Conservation (phyloP, 2,329 filamentous ascomycete genomes). For the Albophoma yamanashiensis region DNA sequence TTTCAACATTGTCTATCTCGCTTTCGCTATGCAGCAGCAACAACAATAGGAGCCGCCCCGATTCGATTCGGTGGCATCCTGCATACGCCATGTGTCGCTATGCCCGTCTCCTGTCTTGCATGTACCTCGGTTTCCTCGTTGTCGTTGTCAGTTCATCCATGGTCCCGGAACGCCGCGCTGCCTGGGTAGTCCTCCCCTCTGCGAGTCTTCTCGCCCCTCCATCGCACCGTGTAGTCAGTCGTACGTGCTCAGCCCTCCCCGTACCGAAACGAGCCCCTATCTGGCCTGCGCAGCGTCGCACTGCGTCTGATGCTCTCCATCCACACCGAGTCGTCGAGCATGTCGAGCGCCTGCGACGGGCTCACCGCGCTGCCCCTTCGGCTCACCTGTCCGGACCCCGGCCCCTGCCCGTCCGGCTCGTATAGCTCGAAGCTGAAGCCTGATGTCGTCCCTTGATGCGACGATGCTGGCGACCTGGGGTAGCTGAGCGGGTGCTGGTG, state of each 20-base stretch:
- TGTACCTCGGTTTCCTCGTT: background rate
- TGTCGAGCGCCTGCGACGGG: constrained; percentile 68
- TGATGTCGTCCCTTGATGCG: constrained; percentile 34
- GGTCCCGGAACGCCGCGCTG: background rate
- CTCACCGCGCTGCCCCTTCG: constrained; percentile 60
- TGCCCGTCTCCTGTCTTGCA: background rate
- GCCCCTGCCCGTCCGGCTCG: constrained; percentile 25
- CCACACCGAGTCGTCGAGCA: constrained; percentile 85
- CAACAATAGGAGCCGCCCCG: background rate
- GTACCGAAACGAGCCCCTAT: constrained; percentile 22
- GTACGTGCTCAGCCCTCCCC: constrained; percentile 13
- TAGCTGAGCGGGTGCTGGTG: constrained; percentile 41
- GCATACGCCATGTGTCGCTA: background rate
- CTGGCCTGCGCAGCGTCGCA: constrained; percentile 53
- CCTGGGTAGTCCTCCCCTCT: too few relatives aligned
- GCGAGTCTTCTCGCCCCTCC: too few relatives aligned
- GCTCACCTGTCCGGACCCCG: constrained; percentile 30
- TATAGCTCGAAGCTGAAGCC: constrained; percentile 50
- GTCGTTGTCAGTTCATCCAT: background rate
- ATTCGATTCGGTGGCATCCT: background rate
- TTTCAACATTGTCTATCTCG: background rate
- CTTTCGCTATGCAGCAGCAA: background rate
- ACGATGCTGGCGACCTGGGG: constrained; percentile 35
- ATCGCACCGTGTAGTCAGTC: too few relatives aligned
- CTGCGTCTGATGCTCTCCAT: constrained; percentile 84